Evolutionary conservation across 805 yeast species (phyloP).

Genomic region (Pichia exigua): DNA sequence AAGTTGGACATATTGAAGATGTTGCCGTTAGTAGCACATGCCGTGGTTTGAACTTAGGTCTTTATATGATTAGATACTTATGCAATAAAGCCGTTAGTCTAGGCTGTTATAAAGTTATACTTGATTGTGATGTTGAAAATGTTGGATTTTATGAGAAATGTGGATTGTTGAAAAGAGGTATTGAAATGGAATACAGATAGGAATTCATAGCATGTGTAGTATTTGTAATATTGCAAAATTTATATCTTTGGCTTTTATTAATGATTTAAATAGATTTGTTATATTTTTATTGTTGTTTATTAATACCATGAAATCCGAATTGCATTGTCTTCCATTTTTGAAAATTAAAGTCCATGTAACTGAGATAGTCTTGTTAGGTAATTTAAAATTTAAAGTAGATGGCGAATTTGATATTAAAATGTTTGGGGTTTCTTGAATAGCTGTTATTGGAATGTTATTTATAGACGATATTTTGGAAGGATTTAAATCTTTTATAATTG

Average conservation of each 20-base stretch:
- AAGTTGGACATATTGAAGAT: constrained; percentile 92
- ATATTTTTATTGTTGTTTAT: constrained; percentile 10
- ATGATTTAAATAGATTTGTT: constrained; percentile 3
- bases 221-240: constrained; percentile 5
- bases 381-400: neutral
- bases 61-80: constrained; percentile 52
- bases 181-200: constrained; percentile 57
- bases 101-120: constrained; percentile 82
- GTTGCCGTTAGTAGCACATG: constrained; percentile 68
- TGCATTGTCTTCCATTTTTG: neutral
- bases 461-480: neutral
- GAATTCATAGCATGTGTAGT: constrained; percentile 1
- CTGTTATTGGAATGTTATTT: neutral
- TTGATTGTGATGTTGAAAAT: constrained; percentile 83
- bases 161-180: constrained; percentile 59
- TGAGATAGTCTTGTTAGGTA: neutral
- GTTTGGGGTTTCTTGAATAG: neutral
- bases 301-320: constrained; percentile 1
- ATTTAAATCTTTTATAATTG: neutral
- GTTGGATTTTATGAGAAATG: constrained; percentile 85
- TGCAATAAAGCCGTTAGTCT: constrained; percentile 45
- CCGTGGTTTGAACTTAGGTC: constrained; percentile 82
- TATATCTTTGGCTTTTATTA: constrained; percentile 5
- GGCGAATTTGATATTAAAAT: neutral
- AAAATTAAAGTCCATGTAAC: neutral